Percentiles rank a stretch among this genome's conserved stretches.
These are phyloP conservation scores for Penicillium psychrofluorescens DNA, from an alignment of 495 filamentous ascomycete genomes.

Conservation along the genomic window DNA sequence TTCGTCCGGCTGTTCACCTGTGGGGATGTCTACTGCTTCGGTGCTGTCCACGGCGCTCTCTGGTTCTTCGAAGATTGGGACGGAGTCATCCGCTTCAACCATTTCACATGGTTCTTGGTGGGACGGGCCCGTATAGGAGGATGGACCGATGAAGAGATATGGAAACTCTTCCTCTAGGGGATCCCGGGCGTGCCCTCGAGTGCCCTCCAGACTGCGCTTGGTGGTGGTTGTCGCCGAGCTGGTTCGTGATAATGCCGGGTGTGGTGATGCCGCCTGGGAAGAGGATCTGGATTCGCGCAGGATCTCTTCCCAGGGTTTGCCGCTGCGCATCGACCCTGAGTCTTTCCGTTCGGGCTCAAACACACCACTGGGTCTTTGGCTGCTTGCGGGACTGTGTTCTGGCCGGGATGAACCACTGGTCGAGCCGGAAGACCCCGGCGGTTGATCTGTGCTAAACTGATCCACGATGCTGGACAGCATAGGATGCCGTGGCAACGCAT, in stretches of 20 bases:
- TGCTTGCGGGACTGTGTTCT: slow-evolving; percentile 11
- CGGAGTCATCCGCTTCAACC: slow-evolving; percentile 7
- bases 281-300: slow-evolving; percentile 1
- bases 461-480: slow-evolving; percentile 41
- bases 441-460: slow-evolving; percentile 7
- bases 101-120: slow-evolving; percentile 6
- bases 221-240: slow-evolving; percentile 31
- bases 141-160: slow-evolving; percentile 68
- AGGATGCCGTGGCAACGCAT: slow-evolving; percentile 26
- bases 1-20: slow-evolving; percentile 12
- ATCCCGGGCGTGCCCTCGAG: slow-evolving; percentile 61
- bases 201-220: slow-evolving; percentile 36
- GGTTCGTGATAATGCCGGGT: slow-evolving; percentile 23
- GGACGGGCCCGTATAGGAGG: slow-evolving; percentile 30
- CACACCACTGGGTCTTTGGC: slow-evolving; percentile 9
- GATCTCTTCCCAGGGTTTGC: slow-evolving; percentile 13
- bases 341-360: slow-evolving; percentile 21
- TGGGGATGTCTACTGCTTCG: slow-evolving; percentile 4
- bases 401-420: slow-evolving; percentile 9
- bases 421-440: slow-evolving; percentile 10
- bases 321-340: slow-evolving; percentile 20
- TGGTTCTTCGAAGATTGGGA: slow-evolving; percentile 17
- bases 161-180: slow-evolving; percentile 52
- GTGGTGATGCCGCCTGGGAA: slow-evolving; percentile 20
- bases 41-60: slow-evolving; percentile 15